Evolutionary conservation across 1,139 yeast species (phyloP).

Genomic region (Saccharomycopsis phalli): DNA sequence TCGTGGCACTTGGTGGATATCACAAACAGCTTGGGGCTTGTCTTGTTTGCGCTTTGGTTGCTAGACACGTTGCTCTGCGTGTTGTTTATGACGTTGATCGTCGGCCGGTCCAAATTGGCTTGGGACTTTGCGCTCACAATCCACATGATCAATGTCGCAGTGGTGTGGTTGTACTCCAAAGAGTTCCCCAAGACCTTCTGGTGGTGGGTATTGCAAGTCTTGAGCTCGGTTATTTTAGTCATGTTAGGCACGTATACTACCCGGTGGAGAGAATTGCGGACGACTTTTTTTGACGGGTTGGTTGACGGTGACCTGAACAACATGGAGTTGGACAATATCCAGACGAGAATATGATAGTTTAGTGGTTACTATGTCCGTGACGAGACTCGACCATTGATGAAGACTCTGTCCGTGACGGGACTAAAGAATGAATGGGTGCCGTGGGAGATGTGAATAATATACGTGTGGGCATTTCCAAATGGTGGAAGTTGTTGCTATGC

Average conservation of each 20-base stretch:
- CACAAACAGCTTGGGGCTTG: constrained; percentile 75
- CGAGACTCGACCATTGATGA: no score
- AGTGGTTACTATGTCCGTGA: no score
- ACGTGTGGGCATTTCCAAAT: no score
- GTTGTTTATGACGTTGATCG: constrained; percentile 72
- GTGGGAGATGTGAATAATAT: no score
- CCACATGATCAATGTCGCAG: constrained; percentile 67
- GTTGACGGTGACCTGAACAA: constrained; percentile 32
- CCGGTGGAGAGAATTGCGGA: constrained; percentile 79
- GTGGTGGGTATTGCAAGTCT: constrained; percentile 80
- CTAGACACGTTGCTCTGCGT: constrained; percentile 72
- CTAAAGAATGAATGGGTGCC: no score
- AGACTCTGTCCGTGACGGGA: no score
- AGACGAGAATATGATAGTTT: no score
- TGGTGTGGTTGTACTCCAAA: constrained; percentile 59
- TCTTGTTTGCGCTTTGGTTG: constrained; percentile 67
- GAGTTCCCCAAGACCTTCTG: constrained; percentile 58
- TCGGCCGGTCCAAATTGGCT: constrained; percentile 87
- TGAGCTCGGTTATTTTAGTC: constrained; percentile 62
- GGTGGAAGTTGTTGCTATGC: no score
- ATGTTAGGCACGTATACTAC: constrained; percentile 79
- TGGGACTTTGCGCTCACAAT: constrained; percentile 93
- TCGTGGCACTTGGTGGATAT: constrained; percentile 71
- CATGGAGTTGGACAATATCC: constrained; percentile 5
- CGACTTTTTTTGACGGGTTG: constrained; percentile 80